These are phyloP conservation scores for Tricholoma matsutake DNA, from an alignment of 768 basidiomycete species.

Conservation along the genomic window DNA sequence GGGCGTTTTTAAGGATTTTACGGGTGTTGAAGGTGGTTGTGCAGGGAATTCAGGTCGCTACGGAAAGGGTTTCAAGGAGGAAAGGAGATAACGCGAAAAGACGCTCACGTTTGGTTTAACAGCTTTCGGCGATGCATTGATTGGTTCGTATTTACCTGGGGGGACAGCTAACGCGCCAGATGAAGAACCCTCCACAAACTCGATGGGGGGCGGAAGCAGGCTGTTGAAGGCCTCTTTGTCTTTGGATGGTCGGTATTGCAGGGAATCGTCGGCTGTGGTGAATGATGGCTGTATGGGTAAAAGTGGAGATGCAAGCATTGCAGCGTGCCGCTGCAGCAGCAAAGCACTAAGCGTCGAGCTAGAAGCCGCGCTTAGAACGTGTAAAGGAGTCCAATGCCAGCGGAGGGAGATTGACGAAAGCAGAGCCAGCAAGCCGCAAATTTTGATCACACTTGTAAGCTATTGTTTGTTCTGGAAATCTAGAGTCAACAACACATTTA, in stretches of 20 bases:
- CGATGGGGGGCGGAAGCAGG: conserved; percentile 75
- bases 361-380: background rate
- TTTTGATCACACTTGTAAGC: background rate
- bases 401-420: background rate
- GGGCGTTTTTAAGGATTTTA: conserved; percentile 18
- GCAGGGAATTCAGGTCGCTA: conserved; percentile 18
- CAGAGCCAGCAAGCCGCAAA: background rate
- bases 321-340: conserved; percentile 16
- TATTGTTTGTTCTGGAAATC: background rate
- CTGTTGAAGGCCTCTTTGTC: conserved; percentile 75
- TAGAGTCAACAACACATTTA: too few species aligned
- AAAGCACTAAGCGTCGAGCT: conserved; percentile 5
- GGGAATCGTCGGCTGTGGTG: conserved; percentile 47
- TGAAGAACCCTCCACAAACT: conserved; percentile 83
- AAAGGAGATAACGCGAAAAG: conserved; percentile 3
- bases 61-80: background rate
- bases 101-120: conserved; percentile 43
- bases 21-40: conserved; percentile 13
- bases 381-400: background rate
- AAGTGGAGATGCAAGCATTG: conserved; percentile 68
- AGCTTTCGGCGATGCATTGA: conserved; percentile 63
- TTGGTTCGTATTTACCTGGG: conserved; percentile 78
- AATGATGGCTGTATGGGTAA: conserved; percentile 50
- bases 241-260: conserved; percentile 62
- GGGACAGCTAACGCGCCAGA: conserved; percentile 68